A percentile compares a stretch with the other conserved stretches of the same genome.
Evolutionary conservation across 805 yeast genomes (phyloP).

Genomic region (Sugiyamaella chiloensis): DNA sequence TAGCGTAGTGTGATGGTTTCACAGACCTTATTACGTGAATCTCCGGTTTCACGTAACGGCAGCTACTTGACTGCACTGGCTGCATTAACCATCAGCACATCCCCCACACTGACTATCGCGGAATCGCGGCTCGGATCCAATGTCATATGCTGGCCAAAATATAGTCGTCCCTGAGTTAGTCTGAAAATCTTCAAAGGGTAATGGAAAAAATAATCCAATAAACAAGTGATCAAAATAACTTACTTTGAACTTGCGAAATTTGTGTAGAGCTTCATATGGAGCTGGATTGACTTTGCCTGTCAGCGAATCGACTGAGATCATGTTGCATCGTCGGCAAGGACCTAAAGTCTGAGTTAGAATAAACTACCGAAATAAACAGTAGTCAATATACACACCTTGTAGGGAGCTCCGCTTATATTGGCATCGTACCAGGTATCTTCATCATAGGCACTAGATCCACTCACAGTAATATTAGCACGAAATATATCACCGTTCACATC

Average conservation of each 20-base stretch:
- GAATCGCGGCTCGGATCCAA: conserved; percentile 8
- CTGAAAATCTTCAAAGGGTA: background rate
- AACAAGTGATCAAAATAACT: background rate
- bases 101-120: conserved; percentile 2
- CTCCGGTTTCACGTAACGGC: too few species aligned
- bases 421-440: conserved; percentile 40
- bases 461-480: conserved; percentile 40
- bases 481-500: conserved; percentile 27
- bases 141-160: conserved; percentile 38
- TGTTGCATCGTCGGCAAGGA: conserved; percentile 43
- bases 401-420: conserved; percentile 11
- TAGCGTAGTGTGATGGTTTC: too few species aligned
- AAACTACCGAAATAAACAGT: conserved; percentile 4
- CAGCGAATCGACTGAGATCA: conserved; percentile 41
- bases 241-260: conserved; percentile 32
- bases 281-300: conserved; percentile 36
- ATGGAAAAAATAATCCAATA: background rate
- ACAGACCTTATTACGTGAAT: too few species aligned
- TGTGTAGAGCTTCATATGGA: conserved; percentile 36
- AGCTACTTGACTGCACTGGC: too few species aligned
- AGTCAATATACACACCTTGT: conserved; percentile 11
- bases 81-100: background rate
- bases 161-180: conserved; percentile 33
- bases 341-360: conserved; percentile 23
- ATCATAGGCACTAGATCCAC: conserved; percentile 32